phyloP scores from a whole-genome alignment of 805 yeast genomes.

The Barnettozyma salicaria region DNA sequence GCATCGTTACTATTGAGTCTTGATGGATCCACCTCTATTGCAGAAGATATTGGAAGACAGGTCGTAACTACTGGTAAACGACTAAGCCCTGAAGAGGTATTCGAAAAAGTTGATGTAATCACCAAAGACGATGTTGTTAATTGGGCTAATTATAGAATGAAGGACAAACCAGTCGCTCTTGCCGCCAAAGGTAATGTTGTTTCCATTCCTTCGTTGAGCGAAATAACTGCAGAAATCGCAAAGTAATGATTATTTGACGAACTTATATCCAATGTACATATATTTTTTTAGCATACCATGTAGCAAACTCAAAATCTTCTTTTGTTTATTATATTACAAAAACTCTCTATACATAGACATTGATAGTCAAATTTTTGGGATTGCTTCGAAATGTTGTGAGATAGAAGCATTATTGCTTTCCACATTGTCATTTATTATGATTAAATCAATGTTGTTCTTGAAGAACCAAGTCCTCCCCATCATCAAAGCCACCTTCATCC shows the following conservation, averaged over 20 bases:
- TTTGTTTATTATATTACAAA: no score
- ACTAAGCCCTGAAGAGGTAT: slow-evolving; percentile 41
- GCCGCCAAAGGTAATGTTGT: slow-evolving; percentile 86
- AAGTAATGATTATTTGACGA: slow-evolving; percentile 5
- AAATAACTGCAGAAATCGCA: slow-evolving; percentile 41
- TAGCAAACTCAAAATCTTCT: no score
- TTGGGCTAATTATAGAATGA: slow-evolving; percentile 83
- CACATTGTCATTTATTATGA: no score
- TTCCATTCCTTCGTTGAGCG: slow-evolving; percentile 61
- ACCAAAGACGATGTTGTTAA: slow-evolving; percentile 71
- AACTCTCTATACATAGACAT: no score
- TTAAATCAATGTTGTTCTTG: slow-evolving; percentile 19
- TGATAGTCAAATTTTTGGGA: no score
- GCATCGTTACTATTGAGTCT: slow-evolving; percentile 84
- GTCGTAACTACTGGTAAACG: slow-evolving; percentile 84
- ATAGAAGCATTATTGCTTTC: background rate
- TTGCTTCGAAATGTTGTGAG: background rate
- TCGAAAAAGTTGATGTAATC: slow-evolving; percentile 65
- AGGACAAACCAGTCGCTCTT: slow-evolving; percentile 75
- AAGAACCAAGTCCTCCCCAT: slow-evolving; percentile 29
- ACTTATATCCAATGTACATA: no score
- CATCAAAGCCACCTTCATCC: slow-evolving; percentile 26
- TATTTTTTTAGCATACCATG: no score
- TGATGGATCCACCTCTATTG: slow-evolving; percentile 93
- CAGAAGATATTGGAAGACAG: slow-evolving; percentile 97